Percentiles rank a stretch among this genome's conserved stretches.
Evolutionary conservation across 805 yeast genomes (phyloP).

Genomic region (Myxozyma kluyveri): DNA sequence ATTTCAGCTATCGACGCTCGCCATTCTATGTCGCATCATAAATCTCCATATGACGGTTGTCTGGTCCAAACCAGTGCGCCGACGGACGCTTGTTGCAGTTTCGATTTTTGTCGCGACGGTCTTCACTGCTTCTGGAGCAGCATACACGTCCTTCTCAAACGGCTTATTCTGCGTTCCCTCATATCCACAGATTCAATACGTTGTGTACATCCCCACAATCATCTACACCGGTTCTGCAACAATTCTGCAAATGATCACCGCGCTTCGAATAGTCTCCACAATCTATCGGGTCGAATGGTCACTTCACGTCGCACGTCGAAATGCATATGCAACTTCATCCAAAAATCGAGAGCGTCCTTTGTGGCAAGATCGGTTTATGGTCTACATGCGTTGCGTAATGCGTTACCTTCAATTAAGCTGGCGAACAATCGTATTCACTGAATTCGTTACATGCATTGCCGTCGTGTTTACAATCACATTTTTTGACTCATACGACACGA

Average conservation of each 20-base stretch:
- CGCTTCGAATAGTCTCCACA: slow-evolving; percentile 10
- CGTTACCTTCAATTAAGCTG: neutral
- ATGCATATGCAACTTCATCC: neutral
- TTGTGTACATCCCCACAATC: slow-evolving; percentile 16
- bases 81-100: neutral
- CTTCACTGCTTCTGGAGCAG: slow-evolving; percentile 19
- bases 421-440: slow-evolving; percentile 13
- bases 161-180: slow-evolving; percentile 20
- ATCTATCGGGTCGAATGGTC: slow-evolving; percentile 10
- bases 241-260: slow-evolving; percentile 15
- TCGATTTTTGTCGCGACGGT: slow-evolving; percentile 5
- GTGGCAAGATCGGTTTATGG: neutral
- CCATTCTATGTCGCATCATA: slow-evolving; percentile 18
- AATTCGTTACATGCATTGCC: slow-evolving; percentile 12
- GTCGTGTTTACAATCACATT: slow-evolving; percentile 3
- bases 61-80: slow-evolving; percentile 8
- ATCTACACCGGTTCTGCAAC: slow-evolving; percentile 16
- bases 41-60: slow-evolving; percentile 16
- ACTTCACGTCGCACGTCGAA: slow-evolving; percentile 6
- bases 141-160: slow-evolving; percentile 8
- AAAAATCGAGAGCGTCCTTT: neutral
- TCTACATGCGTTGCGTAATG: neutral
- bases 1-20: slow-evolving; percentile 13
- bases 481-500: neutral
- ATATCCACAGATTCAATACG: slow-evolving; percentile 11